phyloP scores from a whole-genome alignment of 78 protist genomes.

The Dictyostelium intermedium region DNA sequence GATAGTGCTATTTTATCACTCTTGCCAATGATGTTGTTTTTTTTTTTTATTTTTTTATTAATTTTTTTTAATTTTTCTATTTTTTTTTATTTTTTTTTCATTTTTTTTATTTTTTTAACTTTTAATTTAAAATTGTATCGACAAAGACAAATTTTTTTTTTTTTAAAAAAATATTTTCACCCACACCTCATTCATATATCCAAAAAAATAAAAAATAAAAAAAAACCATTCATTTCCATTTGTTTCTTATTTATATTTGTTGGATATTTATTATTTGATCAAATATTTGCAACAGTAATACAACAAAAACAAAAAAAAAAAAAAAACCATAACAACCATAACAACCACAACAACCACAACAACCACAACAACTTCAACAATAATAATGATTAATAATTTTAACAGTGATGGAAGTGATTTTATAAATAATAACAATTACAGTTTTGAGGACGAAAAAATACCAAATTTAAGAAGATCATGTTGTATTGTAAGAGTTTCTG shows the following conservation, averaged over 20 bases:
- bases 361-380: not conserved
- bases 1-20: too few species aligned
- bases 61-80: too few species aligned
- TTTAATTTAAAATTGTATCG: not conserved
- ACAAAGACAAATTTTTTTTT: not conserved
- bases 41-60: not conserved
- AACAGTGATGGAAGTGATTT: not conserved
- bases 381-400: not conserved
- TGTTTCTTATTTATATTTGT: not conserved
- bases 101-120: not conserved
- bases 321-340: not conserved
- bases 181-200: not conserved
- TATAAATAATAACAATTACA: not conserved
- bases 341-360: not conserved
- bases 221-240: not conserved
- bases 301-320: too few species aligned
- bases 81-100: too few species aligned
- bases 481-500: constrained; percentile 45
- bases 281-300: too few species aligned
- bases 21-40: too few species aligned
- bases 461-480: constrained; percentile 23
- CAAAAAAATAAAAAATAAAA: not conserved
- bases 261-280: too few species aligned
- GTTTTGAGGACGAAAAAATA: not conserved
- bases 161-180: not conserved